These are phyloP conservation scores for Penicillium pulvis DNA, from an alignment of 495 filamentous ascomycete genomes.

Conservation along the genomic window DNA sequence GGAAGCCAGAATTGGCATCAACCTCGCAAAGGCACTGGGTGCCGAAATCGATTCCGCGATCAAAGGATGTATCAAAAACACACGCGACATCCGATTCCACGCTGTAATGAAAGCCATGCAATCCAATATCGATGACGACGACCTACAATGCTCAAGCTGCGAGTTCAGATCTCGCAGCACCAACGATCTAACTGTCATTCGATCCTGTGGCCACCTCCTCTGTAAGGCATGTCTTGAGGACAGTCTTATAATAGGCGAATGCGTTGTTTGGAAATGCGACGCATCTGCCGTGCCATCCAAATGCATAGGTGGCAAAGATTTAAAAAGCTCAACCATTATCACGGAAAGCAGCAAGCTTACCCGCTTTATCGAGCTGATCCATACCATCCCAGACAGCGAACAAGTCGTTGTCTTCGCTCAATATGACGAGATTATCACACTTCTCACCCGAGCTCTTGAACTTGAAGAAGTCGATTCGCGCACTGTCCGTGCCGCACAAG, in stretches of 20 bases:
- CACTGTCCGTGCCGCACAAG: background rate
- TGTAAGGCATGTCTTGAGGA: conserved; percentile 41
- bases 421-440: conserved; percentile 42
- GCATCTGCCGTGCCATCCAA: conserved; percentile 17
- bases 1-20: background rate
- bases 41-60: background rate
- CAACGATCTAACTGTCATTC: conserved; percentile 37
- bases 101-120: background rate
- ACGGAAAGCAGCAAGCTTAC: conserved; percentile 49
- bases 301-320: background rate
- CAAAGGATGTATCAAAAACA: background rate
- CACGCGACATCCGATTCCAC: background rate
- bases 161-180: conserved; percentile 1
- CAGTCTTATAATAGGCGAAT: conserved; percentile 18
- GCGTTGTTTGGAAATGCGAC: conserved; percentile 33
- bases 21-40: background rate
- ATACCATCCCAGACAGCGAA: conserved; percentile 43
- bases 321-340: background rate
- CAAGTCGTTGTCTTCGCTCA: conserved; percentile 57
- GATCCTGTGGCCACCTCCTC: conserved; percentile 54
- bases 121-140: background rate
- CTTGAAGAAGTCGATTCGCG: conserved; percentile 34
- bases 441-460: conserved; percentile 34
- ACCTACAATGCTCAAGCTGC: conserved; percentile 33
- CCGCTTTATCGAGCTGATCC: conserved; percentile 48